Evolutionary conservation across 2,329 filamentous ascomycete species (phyloP).

Genomic region (Didymella sp.): DNA sequence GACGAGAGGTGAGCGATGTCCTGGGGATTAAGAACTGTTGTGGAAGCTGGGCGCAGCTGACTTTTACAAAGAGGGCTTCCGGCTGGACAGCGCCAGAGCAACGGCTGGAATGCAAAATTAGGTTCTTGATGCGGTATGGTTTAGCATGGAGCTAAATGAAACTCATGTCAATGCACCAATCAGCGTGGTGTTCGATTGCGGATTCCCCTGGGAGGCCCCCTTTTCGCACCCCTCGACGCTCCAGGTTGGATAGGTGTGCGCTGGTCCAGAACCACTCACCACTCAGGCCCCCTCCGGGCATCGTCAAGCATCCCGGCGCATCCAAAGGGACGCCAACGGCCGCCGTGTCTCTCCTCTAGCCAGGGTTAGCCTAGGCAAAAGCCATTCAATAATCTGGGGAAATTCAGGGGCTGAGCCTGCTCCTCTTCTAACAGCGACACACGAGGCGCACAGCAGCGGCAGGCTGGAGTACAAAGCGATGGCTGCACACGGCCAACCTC

Average conservation of each 20-base stretch:
- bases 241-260: conserved; percentile 20
- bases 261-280: conserved; percentile 24
- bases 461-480: conserved; percentile 15
- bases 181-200: conserved; percentile 17
- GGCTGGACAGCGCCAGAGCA: conserved; percentile 39
- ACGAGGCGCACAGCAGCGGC: conserved; percentile 5
- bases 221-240: conserved; percentile 26
- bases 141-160: conserved; percentile 32
- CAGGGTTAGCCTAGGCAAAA: conserved; percentile 22
- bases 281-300: conserved; percentile 11
- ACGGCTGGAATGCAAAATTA: conserved; percentile 46
- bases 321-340: conserved; percentile 32
- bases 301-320: conserved; percentile 29
- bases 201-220: conserved; percentile 25
- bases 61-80: conserved; percentile 26
- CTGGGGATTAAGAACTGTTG: conserved; percentile 17
- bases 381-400: conserved; percentile 47
- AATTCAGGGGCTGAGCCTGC: conserved; percentile 44
- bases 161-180: conserved; percentile 30
- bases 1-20: conserved; percentile 24
- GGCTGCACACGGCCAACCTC: conserved; percentile 6
- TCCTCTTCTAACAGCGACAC: conserved; percentile 9
- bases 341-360: conserved; percentile 30
- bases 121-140: conserved; percentile 29
- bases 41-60: conserved; percentile 32